Base-by-base conservation (phyloP, 192 early-diverging fungal genomes). In the Spizellomyces sp. region DNA sequence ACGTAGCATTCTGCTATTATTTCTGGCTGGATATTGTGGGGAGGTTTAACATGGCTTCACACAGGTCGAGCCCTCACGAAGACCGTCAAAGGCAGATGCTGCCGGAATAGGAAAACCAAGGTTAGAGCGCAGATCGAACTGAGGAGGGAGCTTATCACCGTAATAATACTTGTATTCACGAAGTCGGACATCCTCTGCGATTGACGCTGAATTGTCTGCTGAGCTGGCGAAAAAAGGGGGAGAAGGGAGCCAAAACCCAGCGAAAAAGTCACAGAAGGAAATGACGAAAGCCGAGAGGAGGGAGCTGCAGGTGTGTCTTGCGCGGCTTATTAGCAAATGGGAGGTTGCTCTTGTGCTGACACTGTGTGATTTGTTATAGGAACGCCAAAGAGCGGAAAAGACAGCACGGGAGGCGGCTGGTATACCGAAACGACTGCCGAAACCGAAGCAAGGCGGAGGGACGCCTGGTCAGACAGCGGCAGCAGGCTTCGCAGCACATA, bases 201-300 rank as follows among this genome's bases (percentile, higher is more conserved):
- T 2, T 36, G 27, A 36, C 27, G 27, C 27, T 36, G 27, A 36
- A 36, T 3, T 36, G 27, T 36, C 27, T 36, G 27, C 27, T 0
- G 27, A 36, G 27, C 27, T 36, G 27, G 27, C 27, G 27, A 36
- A 36, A 36, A 36, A 36, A 36, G 27, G 27, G 27, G 27, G 27
- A 36, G 27, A 36, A 36, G 27, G 27, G 27, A 36, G 27, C 27
- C 27, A 61, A 36, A 22, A 68, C 42, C 55, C 66, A 10, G 69
- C 8, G n/a, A 7, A 42, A 10, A 77, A 73, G 64, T 67, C 73
- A 44, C 58, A 74, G 55, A 93, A 92, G 75, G 79, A 89, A 47
- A 90, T 94, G 91, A 94, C 92, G 22, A 96, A 95, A 68, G 92
- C 92, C 27, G 94, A 98, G 83, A 87, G 94, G 61, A 86, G 94